phyloP scores from a whole-genome alignment of 768 basidiomycete genomes.

The Mycena metata region DNA sequence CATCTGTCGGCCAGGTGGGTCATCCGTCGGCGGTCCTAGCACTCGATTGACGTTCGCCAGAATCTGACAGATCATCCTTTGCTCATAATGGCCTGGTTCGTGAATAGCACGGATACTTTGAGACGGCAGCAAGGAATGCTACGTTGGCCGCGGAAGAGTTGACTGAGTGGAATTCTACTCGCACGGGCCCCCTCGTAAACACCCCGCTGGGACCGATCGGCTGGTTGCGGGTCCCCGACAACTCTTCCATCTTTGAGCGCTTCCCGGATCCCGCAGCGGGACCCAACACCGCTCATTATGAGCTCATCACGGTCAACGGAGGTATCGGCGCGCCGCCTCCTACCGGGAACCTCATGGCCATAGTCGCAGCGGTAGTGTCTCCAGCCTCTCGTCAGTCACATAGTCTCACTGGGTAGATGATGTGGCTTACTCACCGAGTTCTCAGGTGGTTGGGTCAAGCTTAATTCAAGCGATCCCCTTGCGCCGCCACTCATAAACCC shows the following conservation, averaged over 20 bases:
- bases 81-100: slow-evolving; percentile 40
- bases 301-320: slow-evolving; percentile 39
- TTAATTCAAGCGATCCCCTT: slow-evolving; percentile 22
- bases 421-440: neutral
- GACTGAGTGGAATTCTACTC: slow-evolving; percentile 46
- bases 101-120: slow-evolving; percentile 47
- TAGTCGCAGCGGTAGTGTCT: slow-evolving; percentile 17
- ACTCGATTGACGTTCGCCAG: slow-evolving; percentile 5
- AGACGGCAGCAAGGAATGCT: slow-evolving; percentile 42
- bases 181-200: slow-evolving; percentile 48
- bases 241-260: slow-evolving; percentile 38
- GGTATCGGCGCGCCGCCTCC: slow-evolving; percentile 4
- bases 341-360: slow-evolving; percentile 13
- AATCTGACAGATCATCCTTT: slow-evolving; percentile 51
- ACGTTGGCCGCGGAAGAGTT: slow-evolving; percentile 42
- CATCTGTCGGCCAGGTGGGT: slow-evolving; percentile 11
- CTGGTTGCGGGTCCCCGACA: slow-evolving; percentile 42
- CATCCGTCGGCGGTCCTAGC: no score
- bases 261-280: slow-evolving; percentile 46
- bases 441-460: slow-evolving; percentile 12
- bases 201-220: slow-evolving; percentile 42
- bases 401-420: neutral
- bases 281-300: slow-evolving; percentile 44
- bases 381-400: slow-evolving; percentile 19
- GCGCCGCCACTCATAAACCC: slow-evolving; percentile 23